phyloP scores from a whole-genome alignment of 306 rosid genomes.

The Trichosanthes cucumerina region DNA sequence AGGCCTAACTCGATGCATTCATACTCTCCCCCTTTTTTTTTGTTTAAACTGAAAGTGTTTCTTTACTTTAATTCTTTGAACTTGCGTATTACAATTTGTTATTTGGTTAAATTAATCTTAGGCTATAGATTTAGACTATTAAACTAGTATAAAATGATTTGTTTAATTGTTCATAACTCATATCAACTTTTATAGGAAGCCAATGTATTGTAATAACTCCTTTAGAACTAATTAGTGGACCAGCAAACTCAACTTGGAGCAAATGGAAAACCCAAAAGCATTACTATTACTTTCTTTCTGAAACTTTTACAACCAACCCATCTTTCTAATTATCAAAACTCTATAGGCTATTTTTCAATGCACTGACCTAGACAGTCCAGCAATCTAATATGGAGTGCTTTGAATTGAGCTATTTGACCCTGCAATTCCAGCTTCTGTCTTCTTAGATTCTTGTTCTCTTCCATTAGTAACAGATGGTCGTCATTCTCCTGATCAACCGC shows the following conservation, averaged over 20 bases:
- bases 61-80: neutral
- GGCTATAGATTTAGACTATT: neutral
- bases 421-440: slow-evolving; percentile 50
- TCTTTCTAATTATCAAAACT: neutral
- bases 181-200: neutral
- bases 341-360: slow-evolving; percentile 15
- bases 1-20: neutral
- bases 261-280: neutral
- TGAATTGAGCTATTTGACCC: slow-evolving; percentile 58
- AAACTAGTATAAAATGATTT: neutral
- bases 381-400: slow-evolving; percentile 46
- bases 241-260: neutral
- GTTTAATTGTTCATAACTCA: neutral
- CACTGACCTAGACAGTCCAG: slow-evolving; percentile 39
- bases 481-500: slow-evolving; percentile 18
- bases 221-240: neutral
- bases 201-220: neutral
- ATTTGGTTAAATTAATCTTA: neutral
- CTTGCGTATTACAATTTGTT: neutral
- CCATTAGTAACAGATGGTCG: slow-evolving; percentile 28
- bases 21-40: neutral
- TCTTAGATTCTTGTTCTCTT: slow-evolving; percentile 61
- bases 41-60: neutral
- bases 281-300: neutral
- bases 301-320: neutral